Conservation (phyloP, 1,284 basidiomycete species). For the Ganoderma boninense region DNA sequence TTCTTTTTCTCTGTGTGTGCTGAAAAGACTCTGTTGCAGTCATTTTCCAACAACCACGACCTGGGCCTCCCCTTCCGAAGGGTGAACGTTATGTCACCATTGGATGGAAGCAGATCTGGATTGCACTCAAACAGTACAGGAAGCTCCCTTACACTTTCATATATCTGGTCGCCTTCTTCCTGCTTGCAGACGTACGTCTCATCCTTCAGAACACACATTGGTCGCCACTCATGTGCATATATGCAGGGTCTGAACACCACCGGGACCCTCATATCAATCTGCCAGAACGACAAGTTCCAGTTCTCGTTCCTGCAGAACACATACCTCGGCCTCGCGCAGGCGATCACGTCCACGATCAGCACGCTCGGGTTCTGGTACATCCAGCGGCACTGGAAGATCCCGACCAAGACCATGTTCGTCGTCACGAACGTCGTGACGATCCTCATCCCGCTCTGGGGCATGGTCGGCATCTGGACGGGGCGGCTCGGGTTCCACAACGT, state of each 20-base stretch:
- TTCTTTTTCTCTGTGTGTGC: background rate
- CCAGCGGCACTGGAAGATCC: slow-evolving; percentile 79
- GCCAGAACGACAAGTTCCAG: slow-evolving; percentile 79
- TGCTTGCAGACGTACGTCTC: slow-evolving; percentile 72
- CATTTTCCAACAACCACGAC: slow-evolving; percentile 78
- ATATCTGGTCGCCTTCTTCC: slow-evolving; percentile 79
- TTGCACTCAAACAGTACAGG: slow-evolving; percentile 73
- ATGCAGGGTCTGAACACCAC: slow-evolving; percentile 80
- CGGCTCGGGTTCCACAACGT: slow-evolving; percentile 83
- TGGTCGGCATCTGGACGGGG: slow-evolving; percentile 85
- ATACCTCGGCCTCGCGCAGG: slow-evolving; percentile 79
- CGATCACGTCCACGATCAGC: slow-evolving; percentile 72
- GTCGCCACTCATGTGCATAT: slow-evolving; percentile 7
- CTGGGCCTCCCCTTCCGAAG: slow-evolving; percentile 76
- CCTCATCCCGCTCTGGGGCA: slow-evolving; percentile 85
- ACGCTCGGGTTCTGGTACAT: slow-evolving; percentile 85
- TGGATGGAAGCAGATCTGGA: slow-evolving; percentile 88
- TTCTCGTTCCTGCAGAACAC: slow-evolving; percentile 82
- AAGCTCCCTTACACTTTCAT: slow-evolving; percentile 79
- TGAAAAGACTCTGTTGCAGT: slow-evolving; percentile 50
- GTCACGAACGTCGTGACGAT: slow-evolving; percentile 82
- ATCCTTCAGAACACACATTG: background rate
- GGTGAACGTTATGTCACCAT: slow-evolving; percentile 77
- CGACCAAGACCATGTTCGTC: slow-evolving; percentile 82
- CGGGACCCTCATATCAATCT: slow-evolving; percentile 76